Percentiles rank a stretch among this genome's conserved stretches.
These are phyloP conservation scores for Moniliophthora roreri DNA, from an alignment of 1,284 basidiomycete genomes.

Conservation along the genomic window DNA sequence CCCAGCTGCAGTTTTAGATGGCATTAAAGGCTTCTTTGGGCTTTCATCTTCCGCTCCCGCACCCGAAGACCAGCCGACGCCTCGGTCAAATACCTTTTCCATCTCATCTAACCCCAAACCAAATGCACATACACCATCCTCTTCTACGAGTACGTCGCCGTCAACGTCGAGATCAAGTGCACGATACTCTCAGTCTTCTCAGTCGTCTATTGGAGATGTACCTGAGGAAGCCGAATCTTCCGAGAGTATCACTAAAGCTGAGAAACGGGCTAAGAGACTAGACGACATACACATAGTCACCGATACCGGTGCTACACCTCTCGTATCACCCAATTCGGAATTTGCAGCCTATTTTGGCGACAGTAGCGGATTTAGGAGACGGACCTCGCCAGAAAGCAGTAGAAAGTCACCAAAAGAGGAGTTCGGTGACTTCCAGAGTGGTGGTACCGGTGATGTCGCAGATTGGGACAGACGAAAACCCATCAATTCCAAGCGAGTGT, in stretches of 20 bases:
- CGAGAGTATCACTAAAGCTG: no score
- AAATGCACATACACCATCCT: not conserved
- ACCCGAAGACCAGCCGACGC: not conserved
- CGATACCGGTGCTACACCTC: conserved; percentile 17
- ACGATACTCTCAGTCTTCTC: conserved; percentile 8
- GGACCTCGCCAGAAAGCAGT: no score
- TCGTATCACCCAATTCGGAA: conserved; percentile 16
- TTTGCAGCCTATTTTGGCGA: conserved; percentile 7
- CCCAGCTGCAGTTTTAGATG: conserved; percentile 7
- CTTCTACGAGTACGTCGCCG: not conserved
- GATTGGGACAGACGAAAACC: not conserved
- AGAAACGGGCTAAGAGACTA: conserved; percentile 3
- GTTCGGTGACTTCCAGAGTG: not conserved
- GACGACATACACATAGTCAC: conserved; percentile 11
- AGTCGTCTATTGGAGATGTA: conserved; percentile 9
- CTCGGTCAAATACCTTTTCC: not conserved
- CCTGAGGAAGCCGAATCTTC: conserved; percentile 3
- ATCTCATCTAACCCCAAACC: not conserved
- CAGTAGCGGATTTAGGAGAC: not conserved
- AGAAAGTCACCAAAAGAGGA: not conserved
- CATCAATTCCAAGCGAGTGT: not conserved
- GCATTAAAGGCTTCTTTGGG: conserved; percentile 9
- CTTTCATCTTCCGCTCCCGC: not conserved
- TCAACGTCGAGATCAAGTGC: not conserved
- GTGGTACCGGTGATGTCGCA: no score